Evolutionary conservation across 1,139 yeast species (phyloP).

Genomic region (Kodamaea anthophila): DNA sequence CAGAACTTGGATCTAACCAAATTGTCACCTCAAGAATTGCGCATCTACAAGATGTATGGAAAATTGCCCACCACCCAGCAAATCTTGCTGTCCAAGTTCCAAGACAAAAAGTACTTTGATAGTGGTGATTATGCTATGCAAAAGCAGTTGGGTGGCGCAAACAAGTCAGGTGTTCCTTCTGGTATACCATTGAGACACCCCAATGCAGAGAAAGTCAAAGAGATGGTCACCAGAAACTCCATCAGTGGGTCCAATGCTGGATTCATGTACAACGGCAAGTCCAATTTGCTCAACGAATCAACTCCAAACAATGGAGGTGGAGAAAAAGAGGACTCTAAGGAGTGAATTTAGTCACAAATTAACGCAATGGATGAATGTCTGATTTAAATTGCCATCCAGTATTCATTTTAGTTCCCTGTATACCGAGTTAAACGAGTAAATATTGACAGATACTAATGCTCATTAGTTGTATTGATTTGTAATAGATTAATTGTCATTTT

Average conservation of each 20-base stretch:
- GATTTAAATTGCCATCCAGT: too few relatives aligned
- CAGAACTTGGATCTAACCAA: slow-evolving; percentile 50
- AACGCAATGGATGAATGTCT: too few relatives aligned
- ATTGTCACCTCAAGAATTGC: slow-evolving; percentile 62
- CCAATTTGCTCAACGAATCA: slow-evolving; percentile 39
- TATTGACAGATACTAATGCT: too few relatives aligned
- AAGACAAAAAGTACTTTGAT: slow-evolving; percentile 91
- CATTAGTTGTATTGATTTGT: too few relatives aligned
- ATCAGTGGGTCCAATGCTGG: slow-evolving; percentile 42
- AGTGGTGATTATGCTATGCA: slow-evolving; percentile 97
- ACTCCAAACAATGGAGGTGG: slow-evolving; percentile 24
- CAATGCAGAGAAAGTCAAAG: slow-evolving; percentile 45
- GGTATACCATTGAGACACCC: slow-evolving; percentile 42
- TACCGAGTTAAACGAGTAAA: too few relatives aligned
- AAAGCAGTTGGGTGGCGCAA: slow-evolving; percentile 41
- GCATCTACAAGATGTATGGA: slow-evolving; percentile 76
- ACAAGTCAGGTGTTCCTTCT: slow-evolving; percentile 23
- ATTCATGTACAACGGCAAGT: slow-evolving; percentile 42
- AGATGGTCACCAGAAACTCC: slow-evolving; percentile 40
- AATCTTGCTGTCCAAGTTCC: slow-evolving; percentile 67
- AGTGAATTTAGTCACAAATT: too few relatives aligned
- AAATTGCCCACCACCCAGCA: slow-evolving; percentile 84
- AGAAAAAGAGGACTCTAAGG: slow-evolving; percentile 2
- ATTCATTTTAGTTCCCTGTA: too few relatives aligned
- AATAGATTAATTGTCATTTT: not conserved